phyloP scores from a whole-genome alignment of 2,329 filamentous ascomycete species.

The Fusarium keratoplasticum region DNA sequence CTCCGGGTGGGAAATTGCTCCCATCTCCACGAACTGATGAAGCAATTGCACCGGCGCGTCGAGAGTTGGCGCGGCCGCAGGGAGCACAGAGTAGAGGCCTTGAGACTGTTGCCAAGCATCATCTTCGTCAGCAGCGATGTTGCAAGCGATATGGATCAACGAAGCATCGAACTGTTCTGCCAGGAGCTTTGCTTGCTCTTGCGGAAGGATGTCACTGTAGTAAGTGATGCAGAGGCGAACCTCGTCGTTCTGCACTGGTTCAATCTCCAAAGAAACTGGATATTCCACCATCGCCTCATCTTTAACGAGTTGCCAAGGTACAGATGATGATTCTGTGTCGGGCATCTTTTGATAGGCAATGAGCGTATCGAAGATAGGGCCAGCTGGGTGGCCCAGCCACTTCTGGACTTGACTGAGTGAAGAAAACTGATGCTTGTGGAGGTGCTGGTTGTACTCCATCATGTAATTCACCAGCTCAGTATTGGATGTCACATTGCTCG shows the following conservation, averaged over 20 bases:
- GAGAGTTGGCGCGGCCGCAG: slow-evolving; percentile 69
- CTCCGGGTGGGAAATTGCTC: slow-evolving; percentile 66
- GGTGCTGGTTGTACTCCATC: slow-evolving; percentile 71
- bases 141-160: slow-evolving; percentile 68
- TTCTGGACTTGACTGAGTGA: slow-evolving; percentile 79
- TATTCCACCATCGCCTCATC: slow-evolving; percentile 82
- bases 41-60: slow-evolving; percentile 70
- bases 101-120: slow-evolving; percentile 49
- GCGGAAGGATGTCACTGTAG: slow-evolving; percentile 72
- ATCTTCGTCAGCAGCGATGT: slow-evolving; percentile 55
- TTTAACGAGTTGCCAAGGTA: slow-evolving; percentile 69
- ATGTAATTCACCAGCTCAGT: slow-evolving; percentile 69
- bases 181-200: slow-evolving; percentile 74
- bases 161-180: slow-evolving; percentile 78
- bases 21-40: slow-evolving; percentile 81
- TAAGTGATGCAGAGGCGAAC: slow-evolving; percentile 76
- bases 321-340: slow-evolving; percentile 32
- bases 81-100: slow-evolving; percentile 72
- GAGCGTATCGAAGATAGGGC: slow-evolving; percentile 83
- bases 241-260: slow-evolving; percentile 61
- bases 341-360: slow-evolving; percentile 81
- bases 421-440: slow-evolving; percentile 78
- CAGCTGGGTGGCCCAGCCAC: slow-evolving; percentile 73
- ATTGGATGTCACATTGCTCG: slow-evolving; percentile 66
- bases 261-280: slow-evolving; percentile 82